Evolutionary conservation across 2,329 filamentous ascomycete species (phyloP).

Genomic region (Cyanodermella asteris): DNA sequence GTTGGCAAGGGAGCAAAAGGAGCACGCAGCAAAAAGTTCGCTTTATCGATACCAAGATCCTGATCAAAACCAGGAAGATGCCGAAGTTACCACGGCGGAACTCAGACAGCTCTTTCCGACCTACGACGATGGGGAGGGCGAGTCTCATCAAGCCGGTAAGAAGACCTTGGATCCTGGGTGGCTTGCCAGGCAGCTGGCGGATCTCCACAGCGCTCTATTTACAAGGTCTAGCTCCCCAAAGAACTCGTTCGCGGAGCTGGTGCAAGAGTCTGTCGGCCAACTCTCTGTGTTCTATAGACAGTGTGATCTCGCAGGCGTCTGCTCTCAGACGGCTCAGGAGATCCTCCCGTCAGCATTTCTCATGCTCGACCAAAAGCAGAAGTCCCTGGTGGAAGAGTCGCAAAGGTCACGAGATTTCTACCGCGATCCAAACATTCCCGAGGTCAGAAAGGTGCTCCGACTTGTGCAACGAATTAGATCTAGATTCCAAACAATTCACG

Average conservation of each 20-base stretch:
- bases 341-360: too few relatives aligned
- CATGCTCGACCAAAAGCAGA: too few relatives aligned
- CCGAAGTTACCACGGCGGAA: slow-evolving; percentile 51
- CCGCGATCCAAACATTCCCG: slow-evolving; percentile 51
- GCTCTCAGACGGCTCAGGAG: too few relatives aligned
- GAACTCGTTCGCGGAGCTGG: slow-evolving; percentile 2
- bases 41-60: slow-evolving; percentile 68
- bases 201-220: slow-evolving; percentile 30
- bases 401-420: slow-evolving; percentile 75
- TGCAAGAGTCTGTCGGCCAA: slow-evolving; percentile 3
- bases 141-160: slow-evolving; percentile 15
- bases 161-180: slow-evolving; percentile 29
- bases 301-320: too few relatives aligned
- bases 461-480: slow-evolving; percentile 47
- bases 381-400: too few relatives aligned
- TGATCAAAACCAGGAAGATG: slow-evolving; percentile 54
- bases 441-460: slow-evolving; percentile 50
- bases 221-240: background rate
- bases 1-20: slow-evolving; percentile 52
- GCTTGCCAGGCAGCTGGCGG: slow-evolving; percentile 38
- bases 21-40: slow-evolving; percentile 50
- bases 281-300: too few relatives aligned
- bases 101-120: slow-evolving; percentile 65
- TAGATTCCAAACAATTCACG: slow-evolving; percentile 49
- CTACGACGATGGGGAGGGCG: slow-evolving; percentile 32